These are phyloP conservation scores for Ceratobasidium sp. DNA, from an alignment of 1,284 basidiomycete species.

Conservation along the genomic window DNA sequence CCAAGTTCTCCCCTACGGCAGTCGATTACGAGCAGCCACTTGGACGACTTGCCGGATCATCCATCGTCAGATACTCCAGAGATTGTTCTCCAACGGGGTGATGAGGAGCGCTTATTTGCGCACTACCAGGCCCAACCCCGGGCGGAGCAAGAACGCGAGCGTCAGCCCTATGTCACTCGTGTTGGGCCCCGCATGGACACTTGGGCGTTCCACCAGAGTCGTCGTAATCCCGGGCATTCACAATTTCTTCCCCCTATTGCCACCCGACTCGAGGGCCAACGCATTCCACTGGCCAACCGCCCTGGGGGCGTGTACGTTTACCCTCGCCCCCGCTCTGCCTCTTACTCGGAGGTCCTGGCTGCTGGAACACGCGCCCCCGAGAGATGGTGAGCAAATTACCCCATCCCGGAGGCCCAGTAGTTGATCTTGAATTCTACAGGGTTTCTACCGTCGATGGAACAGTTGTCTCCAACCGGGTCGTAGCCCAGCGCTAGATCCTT, in stretches of 20 bases:
- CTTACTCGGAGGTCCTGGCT: slow-evolving; percentile 16
- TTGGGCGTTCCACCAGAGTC: background rate
- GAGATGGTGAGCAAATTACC: slow-evolving; percentile 17
- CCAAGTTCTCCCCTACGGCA: slow-evolving; percentile 31
- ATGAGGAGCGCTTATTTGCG: slow-evolving; percentile 27
- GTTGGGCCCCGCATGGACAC: slow-evolving; percentile 2
- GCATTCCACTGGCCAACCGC: slow-evolving; percentile 11
- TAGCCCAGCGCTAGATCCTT: slow-evolving; percentile 20
- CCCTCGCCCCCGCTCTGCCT: slow-evolving; percentile 32
- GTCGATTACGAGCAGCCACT: background rate
- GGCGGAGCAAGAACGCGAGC: slow-evolving; percentile 11
- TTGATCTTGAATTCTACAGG: background rate
- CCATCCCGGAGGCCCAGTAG: background rate
- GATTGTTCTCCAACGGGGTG: slow-evolving; percentile 6
- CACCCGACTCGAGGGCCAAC: slow-evolving; percentile 25
- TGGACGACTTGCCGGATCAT: slow-evolving; percentile 17
- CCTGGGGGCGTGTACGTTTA: background rate
- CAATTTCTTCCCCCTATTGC: background rate
- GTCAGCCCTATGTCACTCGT: background rate
- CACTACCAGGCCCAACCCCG: slow-evolving; percentile 18
- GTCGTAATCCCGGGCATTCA: slow-evolving; percentile 24
- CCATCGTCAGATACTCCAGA: slow-evolving; percentile 8
- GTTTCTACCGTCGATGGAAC: slow-evolving; percentile 17
- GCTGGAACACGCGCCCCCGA: slow-evolving; percentile 20
- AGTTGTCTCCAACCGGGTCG: slow-evolving; percentile 9